Evolutionary conservation across 148 eudicot species (phyloP).

Genomic region (Silene uniflora): DNA sequence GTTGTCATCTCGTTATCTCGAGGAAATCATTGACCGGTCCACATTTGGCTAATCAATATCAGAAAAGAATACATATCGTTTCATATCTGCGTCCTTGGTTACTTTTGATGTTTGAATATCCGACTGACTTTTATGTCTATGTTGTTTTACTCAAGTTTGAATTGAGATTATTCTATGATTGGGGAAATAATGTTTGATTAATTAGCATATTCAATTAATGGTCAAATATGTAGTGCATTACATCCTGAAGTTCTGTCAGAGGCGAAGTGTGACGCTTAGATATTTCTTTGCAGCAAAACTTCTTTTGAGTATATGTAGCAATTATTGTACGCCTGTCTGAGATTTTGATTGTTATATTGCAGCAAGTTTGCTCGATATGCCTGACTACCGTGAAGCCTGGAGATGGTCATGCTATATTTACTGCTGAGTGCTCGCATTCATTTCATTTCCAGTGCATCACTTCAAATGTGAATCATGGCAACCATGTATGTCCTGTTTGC

Average conservation of each 20-base stretch:
- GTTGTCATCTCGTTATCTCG: background rate
- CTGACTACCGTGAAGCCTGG: constrained; percentile 60
- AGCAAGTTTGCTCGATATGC: constrained; percentile 81
- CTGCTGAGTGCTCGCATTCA: constrained; percentile 88
- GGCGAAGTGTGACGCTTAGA: no score
- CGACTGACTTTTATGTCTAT: no score
- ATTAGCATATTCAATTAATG: background rate
- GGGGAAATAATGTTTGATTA: background rate
- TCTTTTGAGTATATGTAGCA: background rate
- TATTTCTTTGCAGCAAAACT: background rate
- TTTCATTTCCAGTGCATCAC: constrained; percentile 82
- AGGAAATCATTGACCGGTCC: background rate
- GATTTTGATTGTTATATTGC: constrained; percentile 13
- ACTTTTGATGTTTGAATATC: background rate
- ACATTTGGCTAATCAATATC: background rate
- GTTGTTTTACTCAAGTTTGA: background rate
- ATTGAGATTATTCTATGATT: background rate
- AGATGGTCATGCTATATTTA: constrained; percentile 81
- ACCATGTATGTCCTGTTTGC: constrained; percentile 64
- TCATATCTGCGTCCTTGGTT: background rate
- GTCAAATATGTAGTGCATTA: background rate
- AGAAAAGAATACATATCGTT: background rate
- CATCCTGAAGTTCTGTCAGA: no score
- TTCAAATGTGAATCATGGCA: constrained; percentile 76
- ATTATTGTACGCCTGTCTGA: background rate